Base-by-base conservation (phyloP, 306 rosid genomes). In the Prunus mira region DNA sequence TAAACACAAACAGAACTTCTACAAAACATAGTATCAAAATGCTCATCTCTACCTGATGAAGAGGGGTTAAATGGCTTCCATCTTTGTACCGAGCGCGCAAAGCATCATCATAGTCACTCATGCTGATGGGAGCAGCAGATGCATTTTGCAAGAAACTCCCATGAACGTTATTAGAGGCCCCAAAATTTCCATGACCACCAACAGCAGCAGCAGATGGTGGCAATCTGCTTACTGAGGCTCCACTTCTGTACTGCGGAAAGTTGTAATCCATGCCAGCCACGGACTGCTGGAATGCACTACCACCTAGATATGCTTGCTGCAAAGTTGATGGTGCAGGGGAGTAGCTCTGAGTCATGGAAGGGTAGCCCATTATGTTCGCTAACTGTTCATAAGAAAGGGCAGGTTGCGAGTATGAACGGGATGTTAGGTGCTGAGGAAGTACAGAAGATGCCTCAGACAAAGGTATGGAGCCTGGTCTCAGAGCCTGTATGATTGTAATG, bases 41-140 rank as follows among this genome's bases (percentile, higher is more conserved):
- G 27, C 28, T 38, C 50, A 43, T n/a, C 30, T 84, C 47, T 84
- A 91, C 96, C 89, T 71, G 90, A 70, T 82, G 86, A 84, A 67
- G 60, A 50, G 87, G 69, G 75, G 72, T 78, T 5, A 83, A 45
- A 76, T 73, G 79, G 74, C 15, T 76, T 71, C 87, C 89, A 45
- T 65, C 85, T 54, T 38, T 72, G 67, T 82, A 84, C 57, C 72
- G 89, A 54, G 91, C 57, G 62, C 60, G 82, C 25, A 85, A 84
- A 45, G 78, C 75, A 64, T 82, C 88, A 28, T 83, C 77, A 6
- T 81, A 75, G 78, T 80, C 88, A 65, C 77, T 77, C 14, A 74
- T 46, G 72, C 82, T 57, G 55, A 77, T 20, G 12, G 78, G 64
- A 51, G 86, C 71, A 70, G 77, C 64, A 67, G 91, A 76, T 55